Evolutionary conservation across 2,329 filamentous ascomycete genomes (phyloP), one percentile per base, ranked within the genome.

Genomic region (Xylariales sp.): DNA sequence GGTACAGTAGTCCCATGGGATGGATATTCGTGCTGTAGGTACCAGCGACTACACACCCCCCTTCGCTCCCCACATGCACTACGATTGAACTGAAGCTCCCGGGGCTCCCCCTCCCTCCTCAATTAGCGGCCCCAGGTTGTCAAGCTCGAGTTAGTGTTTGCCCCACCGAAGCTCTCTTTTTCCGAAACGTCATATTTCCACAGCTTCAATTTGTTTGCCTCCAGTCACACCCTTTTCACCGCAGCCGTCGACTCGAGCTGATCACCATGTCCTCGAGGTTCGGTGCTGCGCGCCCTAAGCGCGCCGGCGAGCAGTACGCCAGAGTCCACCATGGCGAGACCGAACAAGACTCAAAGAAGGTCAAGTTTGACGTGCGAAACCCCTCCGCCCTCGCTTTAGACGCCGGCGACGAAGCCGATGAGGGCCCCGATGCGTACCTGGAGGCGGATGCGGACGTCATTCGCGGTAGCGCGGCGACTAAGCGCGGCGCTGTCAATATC

Each of bases 371-470:
- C 61, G 71, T 93, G 37, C 88, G 93, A 48, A 97, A 98, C 58
- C 93, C 93, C 4, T 95, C 90, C 13, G 89, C 87, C 1, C 78
- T 98, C 5, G 91, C 88, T 2, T 82, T 90, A 2, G 88, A 94
- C 57, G 85, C 81, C 2, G 85, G 85, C 47, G 80, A 60, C 1
- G 66, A 67, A 4, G 35, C 16, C n/a, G 61, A 68, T 19, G 64
- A 63, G 5, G 56, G 51, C 6, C 44, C 65, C 16, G 72, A 89
- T 51, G 78, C 80, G 0, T 76, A 91, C 19, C 76, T 98, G 7
- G 88, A 95, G 35, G 88, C 89, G 15, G 93, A 97, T 35, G 88
- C 90, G 16, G 93, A 97, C 56, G 90, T 96, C 27, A 96, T 97
- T 47, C 89, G 90, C 13, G 85, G 83, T 2, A 74, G 79, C 8